Base-by-base conservation (phyloP, 148 eudicot species). In the Fagopyrum esculentum region DNA sequence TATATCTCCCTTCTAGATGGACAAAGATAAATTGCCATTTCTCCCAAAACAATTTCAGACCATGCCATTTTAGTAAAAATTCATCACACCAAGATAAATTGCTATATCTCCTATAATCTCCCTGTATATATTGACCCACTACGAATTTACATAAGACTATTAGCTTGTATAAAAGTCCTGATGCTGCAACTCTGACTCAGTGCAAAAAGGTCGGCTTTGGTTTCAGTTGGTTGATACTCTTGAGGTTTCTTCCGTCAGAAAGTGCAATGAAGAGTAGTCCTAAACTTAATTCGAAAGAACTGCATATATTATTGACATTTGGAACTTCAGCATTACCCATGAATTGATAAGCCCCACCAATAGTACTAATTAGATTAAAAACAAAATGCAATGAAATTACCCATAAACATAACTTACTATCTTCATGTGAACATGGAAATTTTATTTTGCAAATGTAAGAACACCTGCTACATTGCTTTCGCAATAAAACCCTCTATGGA, bases 391-490 rank as follows among this genome's bases (percentile, higher is more conserved):
- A 49, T 49, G 11, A 49, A 12, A 49, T 49, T 8, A 49, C 11
- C 52, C 9, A 9, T 12, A 49, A 49, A 49, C 52, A 49, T 49
- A 49, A 49, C 1, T 49, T 49, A 49, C 52, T 49, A 49, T 49
- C 11, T 10, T 49, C 3, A 55, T 55, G 17, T 15, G 17, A 55
- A 15, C 59, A 15, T 6, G 22, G 6, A 19, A n/a, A n/a, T 15
- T 55, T 55, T 55, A 55, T 55, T 55, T 55, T 55, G 59, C 59
- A 55, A 55, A 55, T 55, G 59, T 55, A 55, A 55, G 59, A 55
- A n/a, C 15, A 55, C n/a, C 59, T 55, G 19, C 22, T 55, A 55
- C 59, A 55, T 55, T 49, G 12, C 52, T 49, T 49, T 49, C 52
- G 13, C 52, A 2, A 9, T 49, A 49, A 55, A n/a, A n/a, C 13